These are phyloP conservation scores for Acacia pycnantha DNA, from an alignment of 331 rosid species.

Conservation along the genomic window DNA sequence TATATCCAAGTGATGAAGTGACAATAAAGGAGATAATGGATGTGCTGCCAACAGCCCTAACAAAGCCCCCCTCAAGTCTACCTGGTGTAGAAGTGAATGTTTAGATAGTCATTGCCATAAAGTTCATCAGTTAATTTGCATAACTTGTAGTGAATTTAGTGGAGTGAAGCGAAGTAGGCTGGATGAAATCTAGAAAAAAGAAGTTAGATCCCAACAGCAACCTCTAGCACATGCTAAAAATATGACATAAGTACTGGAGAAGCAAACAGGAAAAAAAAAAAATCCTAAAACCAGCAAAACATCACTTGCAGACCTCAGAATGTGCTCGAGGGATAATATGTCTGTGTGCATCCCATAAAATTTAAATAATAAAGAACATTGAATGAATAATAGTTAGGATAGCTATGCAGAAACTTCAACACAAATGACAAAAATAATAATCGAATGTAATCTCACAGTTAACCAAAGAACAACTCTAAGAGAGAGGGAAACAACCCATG, in stretches of 20 bases:
- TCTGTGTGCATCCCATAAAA: not conserved
- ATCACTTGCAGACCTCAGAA: not conserved
- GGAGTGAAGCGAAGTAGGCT: not conserved
- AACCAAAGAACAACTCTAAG: conserved; percentile 8
- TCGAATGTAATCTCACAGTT: not conserved
- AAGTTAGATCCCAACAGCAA: not conserved
- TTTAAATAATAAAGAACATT: not conserved
- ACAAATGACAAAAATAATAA: not conserved
- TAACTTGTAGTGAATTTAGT: not conserved
- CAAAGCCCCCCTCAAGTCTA: conserved; percentile 87
- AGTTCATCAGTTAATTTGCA: not conserved
- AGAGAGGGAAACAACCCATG: not conserved
- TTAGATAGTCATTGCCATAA: not conserved
- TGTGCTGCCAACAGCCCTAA: conserved; percentile 84
- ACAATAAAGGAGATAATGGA: conserved; percentile 74
- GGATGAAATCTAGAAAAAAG: conserved; percentile 3
- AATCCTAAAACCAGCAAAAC: not conserved
- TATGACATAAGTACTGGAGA: not conserved
- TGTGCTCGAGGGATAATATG: not conserved
- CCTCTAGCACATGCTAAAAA: conserved; percentile 2
- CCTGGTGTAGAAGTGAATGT: conserved; percentile 39
- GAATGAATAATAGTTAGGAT: not conserved
- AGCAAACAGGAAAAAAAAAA: not conserved
- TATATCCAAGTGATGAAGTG: conserved; percentile 91
- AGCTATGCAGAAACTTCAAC: not conserved